Evolutionary conservation across 2,329 filamentous ascomycete genomes (phyloP).

Genomic region (Aspergillus texensis): DNA sequence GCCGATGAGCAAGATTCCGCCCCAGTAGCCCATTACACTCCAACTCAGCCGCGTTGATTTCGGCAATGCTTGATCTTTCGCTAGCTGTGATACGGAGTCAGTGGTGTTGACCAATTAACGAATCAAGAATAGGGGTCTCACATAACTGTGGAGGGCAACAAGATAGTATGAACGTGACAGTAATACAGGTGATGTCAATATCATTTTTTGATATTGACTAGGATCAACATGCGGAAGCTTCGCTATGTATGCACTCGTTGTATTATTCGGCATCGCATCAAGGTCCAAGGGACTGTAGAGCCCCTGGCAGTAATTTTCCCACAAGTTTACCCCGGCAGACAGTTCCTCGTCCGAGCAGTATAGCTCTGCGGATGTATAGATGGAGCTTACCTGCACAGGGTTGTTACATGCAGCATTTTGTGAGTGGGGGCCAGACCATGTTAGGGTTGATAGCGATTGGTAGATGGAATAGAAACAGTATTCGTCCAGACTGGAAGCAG

Average conservation of each 20-base stretch:
- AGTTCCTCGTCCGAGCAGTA: neutral
- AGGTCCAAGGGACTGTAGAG: neutral
- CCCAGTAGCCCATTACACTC: slow-evolving; percentile 22
- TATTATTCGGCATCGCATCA: neutral
- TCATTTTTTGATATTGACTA: neutral
- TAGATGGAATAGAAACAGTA: slow-evolving; percentile 21
- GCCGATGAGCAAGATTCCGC: slow-evolving; percentile 11
- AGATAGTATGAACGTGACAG: slow-evolving; percentile 10
- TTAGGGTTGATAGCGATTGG: slow-evolving; percentile 1
- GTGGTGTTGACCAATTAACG: neutral
- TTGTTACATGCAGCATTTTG: neutral
- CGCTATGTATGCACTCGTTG: neutral
- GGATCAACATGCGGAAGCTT: neutral
- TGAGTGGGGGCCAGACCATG: neutral
- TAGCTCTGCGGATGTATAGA: neutral
- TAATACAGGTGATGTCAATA: neutral
- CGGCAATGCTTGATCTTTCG: slow-evolving; percentile 14
- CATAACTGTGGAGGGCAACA: neutral
- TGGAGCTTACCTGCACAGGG: neutral
- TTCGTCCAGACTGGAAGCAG: slow-evolving; percentile 6
- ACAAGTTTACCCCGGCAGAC: neutral
- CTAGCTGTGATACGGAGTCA: slow-evolving; percentile 10
- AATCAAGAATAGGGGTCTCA: neutral
- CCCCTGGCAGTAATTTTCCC: neutral
- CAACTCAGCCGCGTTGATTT: slow-evolving; percentile 17